These are phyloP conservation scores for Pinus albicaulis DNA, from an alignment of 75 land plant genomes.

Conservation along the genomic window DNA sequence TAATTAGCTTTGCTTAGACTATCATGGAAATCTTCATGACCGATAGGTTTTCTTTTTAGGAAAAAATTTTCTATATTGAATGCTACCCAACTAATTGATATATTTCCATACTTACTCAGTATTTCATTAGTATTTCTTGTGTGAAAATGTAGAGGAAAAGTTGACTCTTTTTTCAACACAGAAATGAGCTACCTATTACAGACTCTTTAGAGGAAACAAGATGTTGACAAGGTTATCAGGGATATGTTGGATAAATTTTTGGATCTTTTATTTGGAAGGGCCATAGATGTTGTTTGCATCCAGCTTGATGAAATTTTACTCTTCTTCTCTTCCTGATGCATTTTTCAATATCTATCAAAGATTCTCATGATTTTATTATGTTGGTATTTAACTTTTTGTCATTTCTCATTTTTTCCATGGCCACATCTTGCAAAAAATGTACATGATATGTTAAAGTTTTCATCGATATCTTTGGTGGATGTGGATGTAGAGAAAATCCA, in stretches of 20 bases:
- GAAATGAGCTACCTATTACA: slow-evolving; percentile 52
- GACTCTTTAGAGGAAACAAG: slow-evolving; percentile 63
- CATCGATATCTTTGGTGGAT: slow-evolving; percentile 75
- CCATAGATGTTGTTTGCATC: slow-evolving; percentile 70
- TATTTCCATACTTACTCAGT: not conserved
- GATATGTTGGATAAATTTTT: slow-evolving; percentile 89
- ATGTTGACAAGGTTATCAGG: slow-evolving; percentile 67
- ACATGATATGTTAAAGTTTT: slow-evolving; percentile 80
- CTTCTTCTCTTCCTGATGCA: not conserved
- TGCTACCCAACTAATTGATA: not conserved
- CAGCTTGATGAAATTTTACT: slow-evolving; percentile 85
- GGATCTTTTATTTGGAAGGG: slow-evolving; percentile 80
- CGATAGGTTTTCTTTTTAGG: not conserved
- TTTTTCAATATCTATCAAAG: not conserved
- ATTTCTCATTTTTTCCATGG: not conserved
- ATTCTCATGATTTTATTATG: not conserved
- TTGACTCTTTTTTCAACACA: not conserved
- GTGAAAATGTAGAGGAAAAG: not conserved
- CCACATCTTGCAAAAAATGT: slow-evolving; percentile 69
- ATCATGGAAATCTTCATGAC: not conserved
- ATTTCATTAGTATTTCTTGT: not conserved
- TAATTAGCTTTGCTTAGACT: no score
- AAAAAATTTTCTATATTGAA: not conserved
- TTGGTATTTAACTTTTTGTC: not conserved
- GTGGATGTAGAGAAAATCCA: slow-evolving; percentile 74